A percentile compares a stretch with the other conserved stretches of the same genome.
Conservation (phyloP, 2,329 filamentous ascomycete species). For the Botryotinia narcissicola region DNA sequence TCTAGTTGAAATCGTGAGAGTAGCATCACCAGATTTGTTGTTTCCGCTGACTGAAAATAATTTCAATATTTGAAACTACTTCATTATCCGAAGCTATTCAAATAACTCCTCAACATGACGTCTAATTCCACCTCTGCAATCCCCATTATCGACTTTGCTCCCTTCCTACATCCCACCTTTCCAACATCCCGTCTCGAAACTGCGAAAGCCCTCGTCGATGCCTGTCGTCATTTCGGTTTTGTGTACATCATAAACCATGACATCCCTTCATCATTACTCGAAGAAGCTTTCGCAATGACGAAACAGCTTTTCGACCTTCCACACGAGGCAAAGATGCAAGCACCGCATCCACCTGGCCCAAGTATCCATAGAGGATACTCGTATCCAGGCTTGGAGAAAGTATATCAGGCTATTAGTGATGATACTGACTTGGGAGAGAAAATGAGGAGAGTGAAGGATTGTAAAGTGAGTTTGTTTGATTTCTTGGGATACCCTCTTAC, state of each 20-base stretch:
- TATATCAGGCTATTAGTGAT: conserved; percentile 46
- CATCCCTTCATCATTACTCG: conserved; percentile 41
- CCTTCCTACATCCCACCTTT: conserved; percentile 24
- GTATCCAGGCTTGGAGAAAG: conserved; percentile 53
- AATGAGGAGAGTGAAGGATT: conserved; percentile 48
- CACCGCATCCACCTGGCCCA: conserved; percentile 49
- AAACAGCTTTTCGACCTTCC: conserved; percentile 46
- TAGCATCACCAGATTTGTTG: neutral
- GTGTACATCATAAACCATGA: conserved; percentile 50
- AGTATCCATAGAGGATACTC: conserved; percentile 55
- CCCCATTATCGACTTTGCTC: conserved; percentile 32
- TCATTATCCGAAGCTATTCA: neutral
- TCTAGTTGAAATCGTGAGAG: neutral
- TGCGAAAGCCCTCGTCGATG: conserved; percentile 43
- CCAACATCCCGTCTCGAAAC: conserved; percentile 36
- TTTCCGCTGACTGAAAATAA: neutral
- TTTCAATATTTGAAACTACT: neutral
- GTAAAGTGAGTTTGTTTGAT: conserved; percentile 44
- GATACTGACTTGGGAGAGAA: conserved; percentile 44
- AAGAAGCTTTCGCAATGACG: conserved; percentile 46
- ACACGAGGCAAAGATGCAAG: conserved; percentile 47
- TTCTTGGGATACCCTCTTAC: no score
- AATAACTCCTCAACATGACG: neutral
- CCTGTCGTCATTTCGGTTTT: conserved; percentile 47
- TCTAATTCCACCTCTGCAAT: conserved; percentile 15